A percentile compares a stretch with the other conserved stretches of the same genome.
phyloP scores from a whole-genome alignment of 495 filamentous ascomycete species.

The Lophium mytilinum region DNA sequence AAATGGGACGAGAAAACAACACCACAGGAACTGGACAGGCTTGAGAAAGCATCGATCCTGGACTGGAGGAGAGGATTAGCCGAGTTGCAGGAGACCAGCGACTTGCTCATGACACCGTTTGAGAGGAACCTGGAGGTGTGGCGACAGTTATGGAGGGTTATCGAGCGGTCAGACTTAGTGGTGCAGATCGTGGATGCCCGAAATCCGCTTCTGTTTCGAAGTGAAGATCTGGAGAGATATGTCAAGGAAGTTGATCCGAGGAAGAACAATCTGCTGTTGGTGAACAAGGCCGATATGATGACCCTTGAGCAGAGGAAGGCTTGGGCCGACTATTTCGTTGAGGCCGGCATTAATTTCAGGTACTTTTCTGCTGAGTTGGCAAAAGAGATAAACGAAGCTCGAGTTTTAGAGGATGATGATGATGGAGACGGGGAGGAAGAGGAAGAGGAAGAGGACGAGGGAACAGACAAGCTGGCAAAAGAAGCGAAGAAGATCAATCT shows the following conservation, averaged over 20 bases:
- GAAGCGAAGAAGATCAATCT: conserved; percentile 27
- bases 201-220: conserved; percentile 89
- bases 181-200: conserved; percentile 98
- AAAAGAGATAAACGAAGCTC: conserved; percentile 74
- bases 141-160: conserved; percentile 97
- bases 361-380: conserved; percentile 95
- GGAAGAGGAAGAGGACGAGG: conserved; percentile 22
- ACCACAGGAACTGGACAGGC: conserved; percentile 64
- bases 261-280: conserved; percentile 86
- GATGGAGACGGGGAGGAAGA: conserved; percentile 38
- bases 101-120: conserved; percentile 96
- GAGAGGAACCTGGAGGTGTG: conserved; percentile 97
- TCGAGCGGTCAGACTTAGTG: conserved; percentile 90
- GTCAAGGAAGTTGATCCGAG: conserved; percentile 82
- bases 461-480: conserved; percentile 25
- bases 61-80: conserved; percentile 87
- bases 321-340: conserved; percentile 86
- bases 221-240: conserved; percentile 86
- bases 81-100: conserved; percentile 84
- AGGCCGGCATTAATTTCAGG: conserved; percentile 71
- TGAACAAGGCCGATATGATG: conserved; percentile 99
- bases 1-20: conserved; percentile 82
- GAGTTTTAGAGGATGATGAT: conserved; percentile 40
- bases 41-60: conserved; percentile 74
- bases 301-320: conserved; percentile 69